A percentile compares a stretch with the other conserved stretches of the same genome.
Conservation (phyloP, 1,284 basidiomycete species). For the Ceratobasidium sp. region DNA sequence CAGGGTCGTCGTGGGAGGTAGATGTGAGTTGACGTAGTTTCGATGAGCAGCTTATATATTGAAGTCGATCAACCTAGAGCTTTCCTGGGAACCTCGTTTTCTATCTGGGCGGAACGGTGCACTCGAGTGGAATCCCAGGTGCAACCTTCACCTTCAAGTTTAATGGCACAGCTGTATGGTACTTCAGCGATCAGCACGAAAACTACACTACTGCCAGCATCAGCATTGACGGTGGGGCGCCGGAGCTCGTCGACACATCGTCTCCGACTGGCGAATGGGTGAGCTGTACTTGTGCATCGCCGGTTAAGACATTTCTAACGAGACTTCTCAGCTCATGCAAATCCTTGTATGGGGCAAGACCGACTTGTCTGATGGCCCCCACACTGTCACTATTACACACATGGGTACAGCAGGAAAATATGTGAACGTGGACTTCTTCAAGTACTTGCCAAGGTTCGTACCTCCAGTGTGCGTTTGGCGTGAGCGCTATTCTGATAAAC, state of each 20-base stretch:
- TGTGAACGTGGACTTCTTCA: slow-evolving; percentile 27
- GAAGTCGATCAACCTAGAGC: too few relatives aligned
- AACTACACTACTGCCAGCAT: not conserved
- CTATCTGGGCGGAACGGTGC: not conserved
- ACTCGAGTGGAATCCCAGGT: not conserved
- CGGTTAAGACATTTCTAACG: not conserved
- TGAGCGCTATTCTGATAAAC: too few relatives aligned
- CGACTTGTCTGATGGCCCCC: not conserved
- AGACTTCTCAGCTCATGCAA: not conserved
- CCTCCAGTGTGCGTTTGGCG: too few relatives aligned
- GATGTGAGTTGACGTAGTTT: not conserved
- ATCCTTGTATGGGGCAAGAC: slow-evolving; percentile 16
- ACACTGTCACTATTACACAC: slow-evolving; percentile 12
- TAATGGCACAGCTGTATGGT: slow-evolving; percentile 20
- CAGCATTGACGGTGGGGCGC: slow-evolving; percentile 12
- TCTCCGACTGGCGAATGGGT: not conserved
- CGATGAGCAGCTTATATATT: too few relatives aligned
- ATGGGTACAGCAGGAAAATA: not conserved
- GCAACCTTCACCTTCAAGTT: slow-evolving; percentile 11
- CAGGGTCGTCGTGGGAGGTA: not conserved
- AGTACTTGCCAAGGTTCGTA: slow-evolving; percentile 15
- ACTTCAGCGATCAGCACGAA: slow-evolving; percentile 12
- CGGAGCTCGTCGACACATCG: not conserved
- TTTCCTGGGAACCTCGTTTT: too few relatives aligned
- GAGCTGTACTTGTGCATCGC: not conserved